Conservation (phyloP, 2,329 filamentous ascomycete species). For the Fusarium goolgardi region DNA sequence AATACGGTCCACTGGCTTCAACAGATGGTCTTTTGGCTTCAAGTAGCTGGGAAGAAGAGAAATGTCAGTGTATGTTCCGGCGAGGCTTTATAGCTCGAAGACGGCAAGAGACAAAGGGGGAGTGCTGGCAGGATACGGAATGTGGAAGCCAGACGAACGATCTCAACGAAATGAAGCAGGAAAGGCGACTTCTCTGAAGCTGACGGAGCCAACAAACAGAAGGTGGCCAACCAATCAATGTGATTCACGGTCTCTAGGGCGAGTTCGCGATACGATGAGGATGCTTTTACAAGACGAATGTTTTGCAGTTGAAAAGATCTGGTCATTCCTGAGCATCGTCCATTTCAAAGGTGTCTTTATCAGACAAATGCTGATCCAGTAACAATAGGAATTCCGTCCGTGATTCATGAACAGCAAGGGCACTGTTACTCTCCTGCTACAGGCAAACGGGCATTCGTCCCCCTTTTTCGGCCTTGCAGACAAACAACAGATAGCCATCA, state of each 20-base stretch:
- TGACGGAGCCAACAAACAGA: not conserved
- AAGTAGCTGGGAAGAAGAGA: conserved; percentile 18
- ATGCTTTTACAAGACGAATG: conserved; percentile 18
- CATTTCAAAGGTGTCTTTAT: not conserved
- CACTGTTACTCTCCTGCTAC: not conserved
- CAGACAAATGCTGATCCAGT: conserved; percentile 5
- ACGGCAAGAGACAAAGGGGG: not conserved
- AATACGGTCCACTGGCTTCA: conserved; percentile 45
- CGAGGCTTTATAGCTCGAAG: conserved; percentile 17
- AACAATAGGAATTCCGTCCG: conserved; percentile 5
- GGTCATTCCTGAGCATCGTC: conserved; percentile 6
- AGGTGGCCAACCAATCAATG: not conserved
- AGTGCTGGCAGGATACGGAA: conserved; percentile 1
- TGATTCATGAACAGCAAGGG: conserved; percentile 20
- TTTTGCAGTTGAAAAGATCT: not conserved
- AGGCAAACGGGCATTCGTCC: not conserved
- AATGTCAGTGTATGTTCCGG: conserved; percentile 13
- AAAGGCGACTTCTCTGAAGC: not conserved
- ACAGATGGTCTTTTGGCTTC: conserved; percentile 24
- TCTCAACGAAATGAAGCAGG: not conserved
- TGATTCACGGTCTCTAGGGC: conserved; percentile 22
- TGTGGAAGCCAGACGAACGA: conserved; percentile 14
- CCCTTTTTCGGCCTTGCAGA: not conserved
- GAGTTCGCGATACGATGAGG: conserved; percentile 16
- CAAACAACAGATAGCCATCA: not conserved